Conservation (phyloP, 2,329 filamentous ascomycete genomes). For the Aspergillus versicolor region DNA sequence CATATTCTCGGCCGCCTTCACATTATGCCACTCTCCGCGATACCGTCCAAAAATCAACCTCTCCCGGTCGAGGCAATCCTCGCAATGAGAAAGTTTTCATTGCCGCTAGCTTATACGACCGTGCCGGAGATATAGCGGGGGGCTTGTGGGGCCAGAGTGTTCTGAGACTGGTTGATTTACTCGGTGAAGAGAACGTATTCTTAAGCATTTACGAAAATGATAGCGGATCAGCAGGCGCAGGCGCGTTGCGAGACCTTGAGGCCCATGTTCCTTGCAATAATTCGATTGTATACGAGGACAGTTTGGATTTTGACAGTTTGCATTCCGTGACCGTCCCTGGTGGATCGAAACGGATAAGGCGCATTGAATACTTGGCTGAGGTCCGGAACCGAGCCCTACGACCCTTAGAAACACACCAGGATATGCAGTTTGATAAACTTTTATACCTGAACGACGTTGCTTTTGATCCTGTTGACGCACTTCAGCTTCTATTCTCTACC, state of each 20-base stretch:
- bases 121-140: slow-evolving; percentile 57
- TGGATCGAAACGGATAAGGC: slow-evolving; percentile 64
- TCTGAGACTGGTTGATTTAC: slow-evolving; percentile 60
- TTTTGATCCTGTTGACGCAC: slow-evolving; percentile 59
- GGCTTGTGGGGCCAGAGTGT: slow-evolving; percentile 66
- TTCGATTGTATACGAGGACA: slow-evolving; percentile 59
- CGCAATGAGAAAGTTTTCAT: slow-evolving; percentile 70
- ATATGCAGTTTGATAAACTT: slow-evolving; percentile 54
- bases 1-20: slow-evolving; percentile 54
- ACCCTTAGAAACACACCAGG: slow-evolving; percentile 56
- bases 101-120: slow-evolving; percentile 68
- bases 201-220: slow-evolving; percentile 74
- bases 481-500: slow-evolving; percentile 62
- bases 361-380: slow-evolving; percentile 71
- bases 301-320: slow-evolving; percentile 57
- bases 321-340: slow-evolving; percentile 62
- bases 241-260: slow-evolving; percentile 56
- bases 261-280: slow-evolving; percentile 50
- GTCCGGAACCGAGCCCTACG: slow-evolving; percentile 69
- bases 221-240: slow-evolving; percentile 56
- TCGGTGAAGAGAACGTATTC: slow-evolving; percentile 68
- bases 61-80: slow-evolving; percentile 49
- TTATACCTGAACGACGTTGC: slow-evolving; percentile 68
- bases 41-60: slow-evolving; percentile 29
- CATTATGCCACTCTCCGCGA: slow-evolving; percentile 49